Conservation (phyloP, 73 alveolate species). For the Symbiodinium natans region DNA sequence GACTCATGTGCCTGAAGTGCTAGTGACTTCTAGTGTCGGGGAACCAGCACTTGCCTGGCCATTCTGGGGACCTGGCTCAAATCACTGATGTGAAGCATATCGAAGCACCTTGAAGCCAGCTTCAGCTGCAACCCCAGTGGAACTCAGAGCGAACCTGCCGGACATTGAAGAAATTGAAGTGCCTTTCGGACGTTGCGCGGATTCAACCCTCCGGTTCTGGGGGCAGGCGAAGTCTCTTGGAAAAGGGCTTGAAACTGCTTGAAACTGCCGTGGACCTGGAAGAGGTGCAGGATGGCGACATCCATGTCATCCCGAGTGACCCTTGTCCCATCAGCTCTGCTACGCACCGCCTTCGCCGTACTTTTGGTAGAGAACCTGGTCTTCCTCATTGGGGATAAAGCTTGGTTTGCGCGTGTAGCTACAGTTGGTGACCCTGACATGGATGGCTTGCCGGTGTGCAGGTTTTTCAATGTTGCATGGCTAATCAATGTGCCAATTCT, state of each 20-base stretch:
- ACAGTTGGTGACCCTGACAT: background rate
- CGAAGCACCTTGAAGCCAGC: too few relatives aligned
- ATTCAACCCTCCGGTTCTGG: background rate
- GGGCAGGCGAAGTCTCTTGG: too few relatives aligned
- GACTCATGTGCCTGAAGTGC: too few relatives aligned
- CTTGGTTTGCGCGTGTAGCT: conserved; percentile 81
- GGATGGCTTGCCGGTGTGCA: conserved; percentile 40
- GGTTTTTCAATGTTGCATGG: conserved; percentile 59
- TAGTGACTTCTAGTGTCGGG: too few relatives aligned
- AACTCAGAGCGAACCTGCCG: too few relatives aligned
- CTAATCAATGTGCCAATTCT: conserved; percentile 76
- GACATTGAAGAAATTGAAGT: background rate
- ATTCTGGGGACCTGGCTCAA: too few relatives aligned
- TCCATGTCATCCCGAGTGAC: conserved; percentile 70
- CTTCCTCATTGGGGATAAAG: conserved; percentile 23
- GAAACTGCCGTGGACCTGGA: background rate
- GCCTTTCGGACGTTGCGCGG: too few relatives aligned
- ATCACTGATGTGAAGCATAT: too few relatives aligned
- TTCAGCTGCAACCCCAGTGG: too few relatives aligned
- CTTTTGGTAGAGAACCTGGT: conserved; percentile 16
- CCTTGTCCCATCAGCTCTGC: conserved; percentile 26
- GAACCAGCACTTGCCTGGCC: too few relatives aligned
- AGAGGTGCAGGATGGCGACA: too few relatives aligned
- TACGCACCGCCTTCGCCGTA: conserved; percentile 45
- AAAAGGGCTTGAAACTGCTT: background rate